Base-by-base conservation (phyloP, 78 protist species). In the Dictyostelium capitatum region DNA sequence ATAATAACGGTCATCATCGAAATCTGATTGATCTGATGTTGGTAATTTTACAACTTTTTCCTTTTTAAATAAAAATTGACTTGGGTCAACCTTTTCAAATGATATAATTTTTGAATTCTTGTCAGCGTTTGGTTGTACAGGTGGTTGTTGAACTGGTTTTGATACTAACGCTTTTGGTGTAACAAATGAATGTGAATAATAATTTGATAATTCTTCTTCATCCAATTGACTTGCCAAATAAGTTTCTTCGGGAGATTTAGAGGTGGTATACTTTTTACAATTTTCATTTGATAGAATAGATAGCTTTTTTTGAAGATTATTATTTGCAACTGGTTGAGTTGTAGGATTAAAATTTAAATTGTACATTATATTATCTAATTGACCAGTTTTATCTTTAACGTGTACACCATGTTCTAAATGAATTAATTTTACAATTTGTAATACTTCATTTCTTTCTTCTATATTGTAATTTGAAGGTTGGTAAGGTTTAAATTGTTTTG, bases 211-310 rank as follows among this genome's bases (percentile, higher is more conserved):
- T 19, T 83, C 90, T 1, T 83, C 90, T 23, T 83, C 90, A 67
- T 83, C 90, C 3, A 67, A 32, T 6, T 25, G 75, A 72, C 19
- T 67, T 8, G 81, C n/a, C 25, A 83, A 32, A 54, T 83, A 83
- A 7, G 90, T 72, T 23, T 83, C 90, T n/a, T 48, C 48, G 4
- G 90, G 90, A 7, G 90, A 83, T 11, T 72, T 72, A 37, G 2
- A 1, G 56, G 56, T 51, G 1, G 56, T 51, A 14, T 51, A 51
- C 3, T 51, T 51, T 14, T 37, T 37, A 37, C 43, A 37, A 37
- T 37, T 37, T 62, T 62, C 70, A 62, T 62, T 62, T 62, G 70
- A 62, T 62, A 62, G 10, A 23, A 62, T 62, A 11, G 28, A 25
- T 23, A 62, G 10, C 14, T 62, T 62, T 17, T 62, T 62, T 62